Percentiles rank a stretch among this genome's conserved stretches.
These are phyloP conservation scores for Magnusiomyces tetraspermus DNA, from an alignment of 1,139 yeast species.

Conservation along the genomic window DNA sequence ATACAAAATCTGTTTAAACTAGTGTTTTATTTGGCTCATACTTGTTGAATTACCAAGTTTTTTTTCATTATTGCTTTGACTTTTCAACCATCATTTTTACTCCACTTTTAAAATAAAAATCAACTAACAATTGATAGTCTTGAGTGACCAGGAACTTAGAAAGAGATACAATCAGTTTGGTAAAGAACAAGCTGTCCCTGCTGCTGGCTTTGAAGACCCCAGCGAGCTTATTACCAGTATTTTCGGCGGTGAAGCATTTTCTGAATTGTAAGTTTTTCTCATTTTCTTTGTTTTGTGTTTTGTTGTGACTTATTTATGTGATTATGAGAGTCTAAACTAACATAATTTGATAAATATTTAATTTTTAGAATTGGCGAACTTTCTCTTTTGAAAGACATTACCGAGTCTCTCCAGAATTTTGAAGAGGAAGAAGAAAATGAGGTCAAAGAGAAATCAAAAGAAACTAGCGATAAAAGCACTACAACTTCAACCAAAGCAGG, in stretches of 20 bases:
- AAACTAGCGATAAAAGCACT: constrained; percentile 3
- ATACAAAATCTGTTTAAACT: neutral
- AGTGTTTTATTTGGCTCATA: no score
- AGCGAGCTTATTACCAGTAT: constrained; percentile 73
- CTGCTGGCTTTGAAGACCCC: constrained; percentile 83
- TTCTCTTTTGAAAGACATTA: constrained; percentile 70
- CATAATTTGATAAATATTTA: no score
- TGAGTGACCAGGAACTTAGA: constrained; percentile 65
- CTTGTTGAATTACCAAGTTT: no score
- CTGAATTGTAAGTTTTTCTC: constrained; percentile 41
- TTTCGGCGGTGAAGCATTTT: constrained; percentile 90
- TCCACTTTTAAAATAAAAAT: no score
- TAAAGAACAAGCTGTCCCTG: constrained; percentile 72
- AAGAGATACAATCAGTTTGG: constrained; percentile 77
- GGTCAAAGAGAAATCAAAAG: constrained; percentile 33
- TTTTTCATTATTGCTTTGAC: no score
- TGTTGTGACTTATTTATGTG: constrained; percentile 6
- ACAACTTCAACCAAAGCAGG: constrained; percentile 7
- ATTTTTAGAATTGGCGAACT: constrained; percentile 62
- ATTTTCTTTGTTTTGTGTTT: constrained; percentile 1
- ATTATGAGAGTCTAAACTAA: no score
- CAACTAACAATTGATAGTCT: constrained; percentile 42
- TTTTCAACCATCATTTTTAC: neutral
- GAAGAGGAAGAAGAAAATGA: constrained; percentile 76
- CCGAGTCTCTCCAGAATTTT: constrained; percentile 63